Evolutionary conservation across 2,329 filamentous ascomycete genomes (phyloP), one percentile per base, ranked within the genome.

Genomic region (Fusarium sp.): DNA sequence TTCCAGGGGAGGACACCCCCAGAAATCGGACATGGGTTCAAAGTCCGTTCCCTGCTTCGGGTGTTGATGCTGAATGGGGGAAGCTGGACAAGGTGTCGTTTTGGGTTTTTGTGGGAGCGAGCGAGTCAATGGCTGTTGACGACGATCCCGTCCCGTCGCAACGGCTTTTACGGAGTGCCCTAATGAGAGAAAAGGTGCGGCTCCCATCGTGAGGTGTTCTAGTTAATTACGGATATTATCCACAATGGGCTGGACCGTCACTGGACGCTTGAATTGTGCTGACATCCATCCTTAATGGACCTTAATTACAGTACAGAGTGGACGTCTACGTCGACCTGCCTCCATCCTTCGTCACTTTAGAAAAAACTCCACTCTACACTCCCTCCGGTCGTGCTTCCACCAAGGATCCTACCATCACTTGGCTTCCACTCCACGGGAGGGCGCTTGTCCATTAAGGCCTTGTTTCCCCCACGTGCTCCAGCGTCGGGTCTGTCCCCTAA

Each of bases 361-460:
- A 36, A 29, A 49, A 73, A 65, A 53, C 67, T 69, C 71, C 71
- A 73, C 71, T 55, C 51, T 55, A 65, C 49, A 74, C 70, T 67
- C 51, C 57, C 72, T 68, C 62, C 33, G 35, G 59, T 55, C 57
- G 63, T 59, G 58, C 46, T 62, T 55, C 57, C 66, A 61, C 51
- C 62, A 56, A 66, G 63, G 62, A 66, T 63, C 62, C 60, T 65
- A 59, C 66, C 62, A 55, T 51, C 67, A 67, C 57, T 58, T 22
- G 44, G 31, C 53, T 56, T 44, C 40, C 20, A 44, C 33, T 36
- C 60, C 22, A 38, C n/a, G 51, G 35, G 31, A 71, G 58, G 66
- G 57, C 51, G 24, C 55, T 66, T 59, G 42, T 69, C 33, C 51
- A 36, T 74, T 68, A 44, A 57, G 55, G 38, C 57, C 53, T 51